Evolutionary conservation across 2,329 filamentous ascomycete genomes (phyloP).

Genomic region (Exophiala mesophila): DNA sequence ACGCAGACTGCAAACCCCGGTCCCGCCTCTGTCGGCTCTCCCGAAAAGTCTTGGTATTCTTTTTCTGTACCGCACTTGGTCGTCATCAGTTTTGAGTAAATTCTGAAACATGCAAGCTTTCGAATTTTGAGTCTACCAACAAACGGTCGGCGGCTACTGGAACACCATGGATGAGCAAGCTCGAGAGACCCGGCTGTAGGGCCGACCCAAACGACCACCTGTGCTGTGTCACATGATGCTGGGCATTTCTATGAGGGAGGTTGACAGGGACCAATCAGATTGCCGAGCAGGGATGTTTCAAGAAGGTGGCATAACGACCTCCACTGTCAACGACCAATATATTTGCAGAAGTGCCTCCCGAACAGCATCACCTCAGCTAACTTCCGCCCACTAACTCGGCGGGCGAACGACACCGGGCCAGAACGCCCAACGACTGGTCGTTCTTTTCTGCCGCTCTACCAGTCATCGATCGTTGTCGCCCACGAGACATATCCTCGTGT

Average conservation of each 20-base stretch:
- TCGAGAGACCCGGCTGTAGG: too few relatives aligned
- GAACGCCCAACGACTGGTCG: conserved; percentile 23
- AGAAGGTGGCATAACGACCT: conserved; percentile 12
- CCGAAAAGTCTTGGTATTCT: too few relatives aligned
- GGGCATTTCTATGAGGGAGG: not conserved
- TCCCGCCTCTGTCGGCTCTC: too few relatives aligned
- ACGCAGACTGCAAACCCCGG: too few relatives aligned
- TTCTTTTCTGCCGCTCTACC: conserved; percentile 15
- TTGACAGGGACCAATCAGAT: conserved; percentile 15
- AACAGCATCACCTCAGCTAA: conserved; percentile 22
- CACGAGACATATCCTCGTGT: too few relatives aligned
- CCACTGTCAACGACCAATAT: conserved; percentile 15
- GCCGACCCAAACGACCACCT: too few relatives aligned
- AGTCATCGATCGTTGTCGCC: conserved; percentile 21
- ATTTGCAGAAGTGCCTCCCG: conserved; percentile 19
- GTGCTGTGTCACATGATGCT: conserved; percentile 20
- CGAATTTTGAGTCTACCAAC: conserved; percentile 3
- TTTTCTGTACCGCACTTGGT: not conserved
- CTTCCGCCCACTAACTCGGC: conserved; percentile 22
- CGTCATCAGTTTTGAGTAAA: conserved; percentile 8
- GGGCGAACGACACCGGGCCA: conserved; percentile 15
- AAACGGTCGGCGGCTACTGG: conserved; percentile 20
- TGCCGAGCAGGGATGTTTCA: conserved; percentile 20
- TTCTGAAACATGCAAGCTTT: conserved; percentile 19
- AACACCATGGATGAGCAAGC: too few relatives aligned